These are phyloP conservation scores for Colletotrichum sp. DNA, from an alignment of 2,329 filamentous ascomycete genomes.

Conservation along the genomic window DNA sequence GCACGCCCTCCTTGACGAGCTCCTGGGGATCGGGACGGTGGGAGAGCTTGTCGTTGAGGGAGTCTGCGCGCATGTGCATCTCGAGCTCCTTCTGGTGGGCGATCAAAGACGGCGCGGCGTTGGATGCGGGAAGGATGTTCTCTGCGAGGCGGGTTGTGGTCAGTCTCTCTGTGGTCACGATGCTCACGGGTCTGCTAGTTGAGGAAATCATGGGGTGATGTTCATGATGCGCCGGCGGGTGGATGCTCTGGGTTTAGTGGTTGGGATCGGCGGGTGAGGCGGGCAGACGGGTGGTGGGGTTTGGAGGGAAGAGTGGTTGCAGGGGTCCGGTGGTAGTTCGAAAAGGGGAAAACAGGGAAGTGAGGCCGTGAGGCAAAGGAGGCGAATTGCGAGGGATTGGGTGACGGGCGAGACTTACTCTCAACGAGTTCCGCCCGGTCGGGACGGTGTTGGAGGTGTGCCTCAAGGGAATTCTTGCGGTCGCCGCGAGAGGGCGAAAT, in stretches of 20 bases:
- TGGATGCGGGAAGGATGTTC: constrained; percentile 85
- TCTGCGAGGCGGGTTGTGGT: constrained; percentile 49
- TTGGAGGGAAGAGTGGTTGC: neutral
- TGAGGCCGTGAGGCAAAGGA: neutral
- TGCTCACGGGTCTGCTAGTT: neutral
- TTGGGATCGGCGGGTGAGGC: constrained; percentile 17
- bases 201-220: neutral
- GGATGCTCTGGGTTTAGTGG: neutral
- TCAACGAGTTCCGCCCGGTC: constrained; percentile 80
- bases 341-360: neutral
- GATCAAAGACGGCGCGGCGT: constrained; percentile 77
- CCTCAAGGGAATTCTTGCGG: constrained; percentile 74
- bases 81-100: constrained; percentile 85
- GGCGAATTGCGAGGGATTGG: neutral
- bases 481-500: constrained; percentile 58
- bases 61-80: constrained; percentile 86
- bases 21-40: constrained; percentile 78
- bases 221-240: neutral
- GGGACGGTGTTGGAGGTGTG: constrained; percentile 74
- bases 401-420: constrained; percentile 56
- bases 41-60: constrained; percentile 84
- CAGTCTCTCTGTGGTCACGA: neutral
- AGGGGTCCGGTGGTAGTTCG: neutral
- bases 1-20: constrained; percentile 79
- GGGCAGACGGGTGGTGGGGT: constrained; percentile 13